Percentiles rank a stretch among this genome's conserved stretches.
These are phyloP conservation scores for Hygrophoropsis aurantiaca DNA, from an alignment of 768 basidiomycete genomes.

Conservation along the genomic window DNA sequence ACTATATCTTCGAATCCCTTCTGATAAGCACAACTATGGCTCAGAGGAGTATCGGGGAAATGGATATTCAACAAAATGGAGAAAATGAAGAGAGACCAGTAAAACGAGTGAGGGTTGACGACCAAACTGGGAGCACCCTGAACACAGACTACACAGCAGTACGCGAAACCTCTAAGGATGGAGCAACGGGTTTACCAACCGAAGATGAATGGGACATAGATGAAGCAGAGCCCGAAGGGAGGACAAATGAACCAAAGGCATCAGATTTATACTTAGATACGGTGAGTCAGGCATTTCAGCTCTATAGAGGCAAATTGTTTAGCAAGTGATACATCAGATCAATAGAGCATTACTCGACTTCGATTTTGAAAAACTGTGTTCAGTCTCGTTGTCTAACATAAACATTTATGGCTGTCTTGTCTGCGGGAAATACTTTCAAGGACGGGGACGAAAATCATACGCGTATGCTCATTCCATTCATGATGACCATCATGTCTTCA, in stretches of 20 bases:
- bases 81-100: constrained; percentile 22
- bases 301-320: too few relatives aligned
- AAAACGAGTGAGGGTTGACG: constrained; percentile 28
- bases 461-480: constrained; percentile 97
- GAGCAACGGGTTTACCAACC: constrained; percentile 14
- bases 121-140: constrained; percentile 1
- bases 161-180: constrained; percentile 26
- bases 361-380: constrained; percentile 99
- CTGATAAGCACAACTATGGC: neutral
- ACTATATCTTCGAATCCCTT: neutral
- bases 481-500: constrained; percentile 98
- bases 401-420: constrained; percentile 98
- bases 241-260: constrained; percentile 37
- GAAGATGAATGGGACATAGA: constrained; percentile 26
- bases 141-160: constrained; percentile 26
- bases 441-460: constrained; percentile 88
- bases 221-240: constrained; percentile 22
- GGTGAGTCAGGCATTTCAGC: constrained; percentile 43
- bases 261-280: constrained; percentile 96
- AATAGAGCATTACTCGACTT: constrained; percentile 91
- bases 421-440: constrained; percentile 98
- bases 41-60: too few relatives aligned
- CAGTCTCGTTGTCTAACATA: constrained; percentile 93
- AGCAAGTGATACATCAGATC: constrained; percentile 54
- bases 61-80: constrained; percentile 3